Conservation (phyloP, 805 yeast genomes). For the Suhomyces xylopsoci region DNA sequence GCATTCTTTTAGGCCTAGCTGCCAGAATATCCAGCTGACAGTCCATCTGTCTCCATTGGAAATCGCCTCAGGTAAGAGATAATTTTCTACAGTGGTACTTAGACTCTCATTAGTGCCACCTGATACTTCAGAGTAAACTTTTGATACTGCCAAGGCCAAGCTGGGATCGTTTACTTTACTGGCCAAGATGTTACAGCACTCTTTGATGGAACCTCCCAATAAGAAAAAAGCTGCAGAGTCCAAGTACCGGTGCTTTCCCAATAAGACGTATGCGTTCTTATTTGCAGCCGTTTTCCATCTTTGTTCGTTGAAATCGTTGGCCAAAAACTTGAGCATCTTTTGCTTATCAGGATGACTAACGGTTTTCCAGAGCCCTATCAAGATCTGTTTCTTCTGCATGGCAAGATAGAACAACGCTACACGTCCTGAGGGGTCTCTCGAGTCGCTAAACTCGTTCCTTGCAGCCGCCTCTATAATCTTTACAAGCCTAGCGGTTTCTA, state of each 20-base stretch:
- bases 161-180: slow-evolving; percentile 64
- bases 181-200: slow-evolving; percentile 71
- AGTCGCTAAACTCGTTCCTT: slow-evolving; percentile 59
- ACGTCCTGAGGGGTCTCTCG: slow-evolving; percentile 64
- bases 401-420: slow-evolving; percentile 79
- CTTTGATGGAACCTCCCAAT: slow-evolving; percentile 70
- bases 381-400: slow-evolving; percentile 67
- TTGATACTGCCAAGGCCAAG: slow-evolving; percentile 77
- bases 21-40: slow-evolving; percentile 79
- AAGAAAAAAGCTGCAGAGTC: slow-evolving; percentile 91
- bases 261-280: slow-evolving; percentile 86
- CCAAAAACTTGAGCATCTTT: slow-evolving; percentile 74
- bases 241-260: slow-evolving; percentile 81
- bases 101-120: slow-evolving; percentile 14
- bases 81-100: slow-evolving; percentile 44
- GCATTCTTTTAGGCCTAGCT: slow-evolving; percentile 35
- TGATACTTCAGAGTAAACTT: slow-evolving; percentile 45
- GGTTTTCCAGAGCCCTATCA: slow-evolving; percentile 82
- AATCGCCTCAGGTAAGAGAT: slow-evolving; percentile 56
- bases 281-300: slow-evolving; percentile 88
- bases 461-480: slow-evolving; percentile 66
- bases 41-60: slow-evolving; percentile 74
- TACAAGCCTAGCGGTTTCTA: slow-evolving; percentile 25
- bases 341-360: slow-evolving; percentile 74
- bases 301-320: slow-evolving; percentile 67